Base-by-base conservation (phyloP, 441 rosid genomes). In the Syzygium malaccense region DNA sequence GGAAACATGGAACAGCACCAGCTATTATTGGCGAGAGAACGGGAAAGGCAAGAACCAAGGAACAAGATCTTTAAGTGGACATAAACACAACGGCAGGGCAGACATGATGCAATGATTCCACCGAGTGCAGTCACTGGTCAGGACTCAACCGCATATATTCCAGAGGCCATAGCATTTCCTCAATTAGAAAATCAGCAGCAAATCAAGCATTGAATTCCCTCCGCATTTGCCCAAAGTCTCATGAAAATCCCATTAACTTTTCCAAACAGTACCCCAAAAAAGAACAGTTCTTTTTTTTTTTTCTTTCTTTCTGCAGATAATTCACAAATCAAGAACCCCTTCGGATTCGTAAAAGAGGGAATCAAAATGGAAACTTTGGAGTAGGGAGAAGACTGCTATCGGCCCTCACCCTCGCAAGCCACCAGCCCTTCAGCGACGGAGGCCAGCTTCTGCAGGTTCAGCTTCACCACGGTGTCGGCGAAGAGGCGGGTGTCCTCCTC, bases 401-500 rank as follows among this genome's bases (percentile, higher is more conserved):
- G 51, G 83, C 79, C 89, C 89, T 89, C 88, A 45, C 87, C 89
- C 7, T 91, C 92, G 90, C 55, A 92, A 14, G n/a, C 51, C 83
- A 37, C 93, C 87, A 55, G 26, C 64, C 86, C 91, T 83, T 92
- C 95, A 23, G 94, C 92, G 30, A 92, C 93, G 26, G 95, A 86
- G 45, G 93, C 95, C 86, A 95, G 92, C 90, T 93, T 93, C 92
- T 93, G 95, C 60, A 95, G 92, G 88, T 95, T 95, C 89, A 94
- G 90, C 90, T 92, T 93, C 55, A 95, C 97, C 5, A 95, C 94
- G 2, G 96, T 95, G 53, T 95, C 95, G 3, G 95, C 95, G 80
- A 94, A 95, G 37, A 95, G 90, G 88, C 92, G 92, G 57, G 97
- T 95, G 89, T 95, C 97, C 85, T 94, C 97, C 89, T 91, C 95